Evolutionary conservation across 2,329 filamentous ascomycete genomes (phyloP), one percentile per base, ranked within the genome.

Genomic region (Pezicula rhizophila): DNA sequence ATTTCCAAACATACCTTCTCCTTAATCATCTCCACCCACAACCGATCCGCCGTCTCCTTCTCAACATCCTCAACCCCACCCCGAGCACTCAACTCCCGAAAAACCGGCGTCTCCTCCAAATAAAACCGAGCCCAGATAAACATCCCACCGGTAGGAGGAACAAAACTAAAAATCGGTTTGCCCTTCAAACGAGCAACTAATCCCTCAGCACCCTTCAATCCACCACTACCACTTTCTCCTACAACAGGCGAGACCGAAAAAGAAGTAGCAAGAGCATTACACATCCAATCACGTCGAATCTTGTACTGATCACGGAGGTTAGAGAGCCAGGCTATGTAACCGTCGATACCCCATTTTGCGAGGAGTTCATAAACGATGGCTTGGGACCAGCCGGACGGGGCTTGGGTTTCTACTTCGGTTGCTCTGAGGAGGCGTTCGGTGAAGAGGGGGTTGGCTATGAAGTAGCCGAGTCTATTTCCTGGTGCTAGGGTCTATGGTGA

Each of bases 81-180:
- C 18, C 18, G 2, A 4, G 23, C 23, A 23, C 23, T 23, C 23
- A 23, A 23, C 23, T 23, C 23, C 3, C 23, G 11, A 20, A 42
- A 63, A 2, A 53, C 46, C 1, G 38, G 15, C 7, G 54, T 49
- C 2, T 46, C 45, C 2, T 46, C 44, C 18, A 65, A 60, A 51
- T 62, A 62, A 28, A 65, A 64, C 48, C 61, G 58, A 8, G 57
- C 46, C 64, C 63, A 66, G 14, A 65, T 48, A 41, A 66, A 66
- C 63, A 66, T 66, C n/a, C 64, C 64, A 7, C 56, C 62, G 1
- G 52, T 54, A 0, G 64, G 64, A 12, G 56, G 54, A 1, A 63
- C 56, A 25, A 64, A 65, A 49, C 56, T 61, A 50, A 65, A 64
- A 2, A 64, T 50, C 1, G 62, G 60, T 12, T 8, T 42, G n/a